A percentile compares a stretch with the other conserved stretches of the same genome.
phyloP scores from a whole-genome alignment of 495 filamentous ascomycete species.

The Podospora bellae-mahoneyi region DNA sequence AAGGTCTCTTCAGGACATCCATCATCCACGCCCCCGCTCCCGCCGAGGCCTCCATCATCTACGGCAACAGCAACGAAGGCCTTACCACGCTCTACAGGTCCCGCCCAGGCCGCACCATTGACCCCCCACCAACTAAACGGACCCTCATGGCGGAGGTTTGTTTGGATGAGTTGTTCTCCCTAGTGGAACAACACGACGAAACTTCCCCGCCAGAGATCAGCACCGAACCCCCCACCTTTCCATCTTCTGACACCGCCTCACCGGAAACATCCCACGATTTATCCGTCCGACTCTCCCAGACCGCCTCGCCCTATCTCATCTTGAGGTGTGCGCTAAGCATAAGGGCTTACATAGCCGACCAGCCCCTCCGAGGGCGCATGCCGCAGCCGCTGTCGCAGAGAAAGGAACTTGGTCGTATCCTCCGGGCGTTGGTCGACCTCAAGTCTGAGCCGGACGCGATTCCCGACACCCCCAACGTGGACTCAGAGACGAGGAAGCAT shows the following conservation, averaged over 20 bases:
- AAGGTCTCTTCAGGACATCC: constrained; percentile 75
- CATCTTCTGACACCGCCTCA: background rate
- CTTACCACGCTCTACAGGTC: constrained; percentile 62
- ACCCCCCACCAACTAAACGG: constrained; percentile 60
- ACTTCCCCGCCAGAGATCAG: constrained; percentile 5
- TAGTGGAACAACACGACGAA: constrained; percentile 51
- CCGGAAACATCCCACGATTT: constrained; percentile 32
- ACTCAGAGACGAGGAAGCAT: constrained; percentile 60
- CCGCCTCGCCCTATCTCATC: constrained; percentile 78
- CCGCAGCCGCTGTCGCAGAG: constrained; percentile 82
- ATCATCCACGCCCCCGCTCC: constrained; percentile 70
- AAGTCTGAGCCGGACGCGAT: constrained; percentile 69
- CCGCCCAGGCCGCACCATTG: constrained; percentile 67
- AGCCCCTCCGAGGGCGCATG: constrained; percentile 87
- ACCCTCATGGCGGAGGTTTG: constrained; percentile 73
- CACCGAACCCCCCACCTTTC: background rate
- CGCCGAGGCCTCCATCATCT: constrained; percentile 56
- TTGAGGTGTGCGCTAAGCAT: constrained; percentile 75
- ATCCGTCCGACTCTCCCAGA: constrained; percentile 63
- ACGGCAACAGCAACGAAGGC: constrained; percentile 38
- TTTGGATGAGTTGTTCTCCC: constrained; percentile 73
- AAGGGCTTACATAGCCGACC: constrained; percentile 82
- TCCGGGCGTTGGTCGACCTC: constrained; percentile 61
- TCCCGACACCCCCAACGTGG: constrained; percentile 57
- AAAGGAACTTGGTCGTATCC: constrained; percentile 68